These are phyloP conservation scores for Gentiana dahurica DNA, from an alignment of 257 asterid genomes.

Conservation along the genomic window DNA sequence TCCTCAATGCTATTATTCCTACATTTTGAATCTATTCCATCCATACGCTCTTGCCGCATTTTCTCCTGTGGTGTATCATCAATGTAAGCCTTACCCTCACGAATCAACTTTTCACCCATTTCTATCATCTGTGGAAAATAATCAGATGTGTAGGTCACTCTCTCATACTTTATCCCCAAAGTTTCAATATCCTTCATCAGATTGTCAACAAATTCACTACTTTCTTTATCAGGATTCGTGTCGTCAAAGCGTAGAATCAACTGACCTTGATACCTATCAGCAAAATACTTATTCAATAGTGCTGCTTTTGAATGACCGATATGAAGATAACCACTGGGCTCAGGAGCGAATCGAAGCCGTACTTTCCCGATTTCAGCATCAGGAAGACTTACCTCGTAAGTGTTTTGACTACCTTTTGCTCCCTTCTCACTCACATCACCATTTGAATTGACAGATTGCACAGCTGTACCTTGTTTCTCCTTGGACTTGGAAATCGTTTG, in stretches of 20 bases:
- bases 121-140: constrained; percentile 80
- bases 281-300: constrained; percentile 70
- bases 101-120: constrained; percentile 80
- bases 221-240: constrained; percentile 94
- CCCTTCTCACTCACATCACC: constrained; percentile 32
- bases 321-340: constrained; percentile 94
- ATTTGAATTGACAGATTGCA: constrained; percentile 25
- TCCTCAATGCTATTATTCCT: constrained; percentile 61
- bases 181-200: constrained; percentile 78
- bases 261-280: constrained; percentile 72
- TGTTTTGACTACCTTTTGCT: constrained; percentile 16
- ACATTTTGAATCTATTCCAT: constrained; percentile 66
- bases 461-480: constrained; percentile 40
- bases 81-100: constrained; percentile 75
- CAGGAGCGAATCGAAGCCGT: constrained; percentile 82
- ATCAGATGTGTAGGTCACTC: constrained; percentile 84
- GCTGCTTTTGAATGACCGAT: constrained; percentile 97
- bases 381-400: constrained; percentile 72
- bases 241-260: constrained; percentile 78
- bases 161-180: constrained; percentile 56
- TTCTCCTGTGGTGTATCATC: constrained; percentile 82
- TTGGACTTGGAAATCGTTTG: constrained; percentile 39
- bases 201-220: constrained; percentile 85
- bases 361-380: constrained; percentile 77
- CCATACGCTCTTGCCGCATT: constrained; percentile 85